Base-by-base conservation (phyloP, 768 basidiomycete species). In the Panellus pusillus region DNA sequence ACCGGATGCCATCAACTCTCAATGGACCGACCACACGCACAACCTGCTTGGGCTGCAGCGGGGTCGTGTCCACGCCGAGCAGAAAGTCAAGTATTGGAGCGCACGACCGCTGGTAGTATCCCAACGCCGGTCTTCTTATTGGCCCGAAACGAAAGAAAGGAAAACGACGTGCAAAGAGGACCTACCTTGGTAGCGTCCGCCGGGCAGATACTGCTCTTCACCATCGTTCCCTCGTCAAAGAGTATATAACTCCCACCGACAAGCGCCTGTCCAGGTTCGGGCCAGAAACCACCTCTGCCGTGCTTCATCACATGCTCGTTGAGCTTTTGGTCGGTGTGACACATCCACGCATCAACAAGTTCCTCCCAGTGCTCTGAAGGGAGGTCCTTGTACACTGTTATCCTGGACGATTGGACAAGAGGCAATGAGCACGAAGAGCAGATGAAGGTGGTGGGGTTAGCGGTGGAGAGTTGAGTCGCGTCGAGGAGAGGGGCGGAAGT, bases 361-460 rank as follows among this genome's bases (percentile, higher is more conserved):
- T 98, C 96, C 58, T 93, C 88, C 96, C 96, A 98, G 63, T 98
- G 89, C 66, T 98, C 95, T 4, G 91, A 94, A 3, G 96, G 96
- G 12, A 98, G 74, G 65, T 97, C 94, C 36, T 86, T 82, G 68
- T 90, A 98, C 41, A 70, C 73, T 20, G 54, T 57, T 17, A 82
- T 66, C 38, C 70, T 72, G 6, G 81, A 69, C 0, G 78, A 71
- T 35, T 86, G 78, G 36, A 95, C 79, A 31, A 96, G 71, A 11
- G 88, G 86, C 9, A 91, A 73, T 3, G 89, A 87, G 65, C 93
- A 96, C 1, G 86, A 87, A 3, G 86, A 74, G 64, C 93, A 96
- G 13, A 81, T 78, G 72, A 91, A 92, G 4, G 80, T 79, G 6
- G 80, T 80, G 0, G 90, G 89, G 5, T 68, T 72, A 15, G 79